Evolutionary conservation across 306 rosid genomes (phyloP), one percentile per base, ranked within the genome.

Genomic region (Rosa lucieae): DNA sequence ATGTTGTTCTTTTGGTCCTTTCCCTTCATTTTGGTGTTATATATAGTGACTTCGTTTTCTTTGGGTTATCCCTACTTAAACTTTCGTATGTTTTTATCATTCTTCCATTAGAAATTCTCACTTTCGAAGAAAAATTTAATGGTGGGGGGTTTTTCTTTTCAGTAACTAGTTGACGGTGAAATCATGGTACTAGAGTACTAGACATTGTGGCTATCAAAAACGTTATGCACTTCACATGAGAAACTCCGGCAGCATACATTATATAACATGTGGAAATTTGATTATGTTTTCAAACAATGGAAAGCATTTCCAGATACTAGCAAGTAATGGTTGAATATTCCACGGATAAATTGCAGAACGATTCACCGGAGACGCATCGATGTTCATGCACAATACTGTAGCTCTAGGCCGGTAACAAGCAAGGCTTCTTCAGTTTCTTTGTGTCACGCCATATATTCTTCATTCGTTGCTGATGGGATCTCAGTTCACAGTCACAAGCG

Each of bases 371-470:
- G 78, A 73, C 59, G 74, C 40, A 67, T 13, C 70, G 82, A 76
- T 86, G 86, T 69, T 70, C 78, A 62, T 86, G 89, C 63, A 21
- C 86, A 10, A 83, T 86, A 71, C 59, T 86, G 84, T 86, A 82
- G 80, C 66, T 67, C 56, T 77, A 32, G 59, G 26, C 26, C 26
- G 26, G 26, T 52, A 77, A 69, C 69, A 14, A 55, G 52, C 46
- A 65, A 26, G 43, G 8, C 39, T 26, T 37, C 70, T 29, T 65
- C 21, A 32, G 52, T 18, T 13, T 49, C 70, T 67, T 47, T 5
- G 17, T n/a, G 40, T 53, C 52, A 6, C 21, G 8, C 40, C 73
- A 32, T 55, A 48, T 67, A 37, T 48, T 52, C 40, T 23, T 23
- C 26, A 47, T 35, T 67, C 9, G 59, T 23, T 80, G 29, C 67